phyloP scores from a whole-genome alignment of 2,329 filamentous ascomycete species.

The Dendryphion nanum region DNA sequence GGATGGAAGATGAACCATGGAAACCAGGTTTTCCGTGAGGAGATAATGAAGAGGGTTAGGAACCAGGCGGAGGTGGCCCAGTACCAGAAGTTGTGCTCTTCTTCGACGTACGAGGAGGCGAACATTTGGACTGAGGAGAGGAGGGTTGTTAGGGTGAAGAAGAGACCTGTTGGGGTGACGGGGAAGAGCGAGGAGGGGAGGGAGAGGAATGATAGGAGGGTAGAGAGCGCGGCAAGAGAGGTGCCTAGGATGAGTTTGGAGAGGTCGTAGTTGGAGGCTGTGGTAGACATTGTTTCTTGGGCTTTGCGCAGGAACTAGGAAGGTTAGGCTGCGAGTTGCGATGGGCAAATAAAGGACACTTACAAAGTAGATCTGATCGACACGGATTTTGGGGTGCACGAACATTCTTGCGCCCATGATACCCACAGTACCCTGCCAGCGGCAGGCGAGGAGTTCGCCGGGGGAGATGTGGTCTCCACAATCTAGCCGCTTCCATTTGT shows the following conservation, averaged over 20 bases:
- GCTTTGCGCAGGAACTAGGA: slow-evolving; percentile 66
- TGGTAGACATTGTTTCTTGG: slow-evolving; percentile 79
- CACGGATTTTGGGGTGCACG: slow-evolving; percentile 6
- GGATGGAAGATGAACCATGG: slow-evolving; percentile 28
- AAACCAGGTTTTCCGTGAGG: slow-evolving; percentile 29
- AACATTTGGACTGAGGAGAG: slow-evolving; percentile 90
- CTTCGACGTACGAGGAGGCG: slow-evolving; percentile 94
- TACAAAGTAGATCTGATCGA: slow-evolving; percentile 45
- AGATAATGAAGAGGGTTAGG: slow-evolving; percentile 47
- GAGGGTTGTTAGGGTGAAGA: slow-evolving; percentile 33
- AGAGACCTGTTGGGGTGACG: slow-evolving; percentile 51
- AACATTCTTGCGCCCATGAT: slow-evolving; percentile 6
- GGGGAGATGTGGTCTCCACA: slow-evolving; percentile 16
- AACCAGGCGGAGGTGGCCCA: slow-evolving; percentile 76
- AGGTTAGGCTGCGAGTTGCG: too few species aligned
- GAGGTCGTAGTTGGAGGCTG: slow-evolving; percentile 90
- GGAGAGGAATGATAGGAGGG: slow-evolving; percentile 36
- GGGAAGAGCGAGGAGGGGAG: slow-evolving; percentile 38
- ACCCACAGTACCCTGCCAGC: slow-evolving; percentile 55
- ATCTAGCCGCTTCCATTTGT: slow-evolving; percentile 8
- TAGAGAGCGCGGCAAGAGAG: slow-evolving; percentile 44
- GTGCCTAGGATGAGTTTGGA: slow-evolving; percentile 55
- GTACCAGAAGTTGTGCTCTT: slow-evolving; percentile 99
- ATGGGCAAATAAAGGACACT: too few species aligned
- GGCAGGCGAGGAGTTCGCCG: slow-evolving; percentile 58